phyloP scores from a whole-genome alignment of 2,329 filamentous ascomycete species.

The Colletotrichum lini region DNA sequence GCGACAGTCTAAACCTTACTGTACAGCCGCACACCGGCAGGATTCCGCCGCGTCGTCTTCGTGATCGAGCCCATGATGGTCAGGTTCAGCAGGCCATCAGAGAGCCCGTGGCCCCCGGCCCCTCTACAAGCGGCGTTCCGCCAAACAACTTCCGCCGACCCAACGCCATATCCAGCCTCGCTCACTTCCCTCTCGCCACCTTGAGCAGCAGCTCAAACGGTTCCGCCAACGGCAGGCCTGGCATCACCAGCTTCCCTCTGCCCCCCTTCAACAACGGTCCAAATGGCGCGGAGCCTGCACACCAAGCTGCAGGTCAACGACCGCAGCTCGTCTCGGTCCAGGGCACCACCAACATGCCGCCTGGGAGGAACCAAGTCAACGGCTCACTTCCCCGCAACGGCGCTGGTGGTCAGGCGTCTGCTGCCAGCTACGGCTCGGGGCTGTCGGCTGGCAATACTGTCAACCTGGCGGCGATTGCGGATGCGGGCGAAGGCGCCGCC shows the following conservation, averaged over 20 bases:
- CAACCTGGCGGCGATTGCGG: not conserved
- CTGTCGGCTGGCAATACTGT: not conserved
- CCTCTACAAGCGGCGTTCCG: not conserved
- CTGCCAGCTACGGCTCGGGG: not conserved
- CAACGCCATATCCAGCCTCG: too few species aligned
- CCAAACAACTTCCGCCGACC: not conserved
- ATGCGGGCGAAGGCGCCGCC: not conserved
- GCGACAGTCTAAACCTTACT: too few species aligned
- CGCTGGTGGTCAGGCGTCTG: not conserved
- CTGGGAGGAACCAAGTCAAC: not conserved
- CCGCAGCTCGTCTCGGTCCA: not conserved
- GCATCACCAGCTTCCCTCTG: not conserved
- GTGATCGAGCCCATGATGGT: not conserved
- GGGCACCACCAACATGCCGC: not conserved
- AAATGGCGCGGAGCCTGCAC: not conserved
- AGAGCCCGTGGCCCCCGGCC: not conserved
- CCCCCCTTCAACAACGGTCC: not conserved
- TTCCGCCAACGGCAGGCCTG: not conserved
- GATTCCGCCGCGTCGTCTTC: not conserved
- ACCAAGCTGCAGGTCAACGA: not conserved
- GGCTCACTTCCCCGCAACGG: not conserved
- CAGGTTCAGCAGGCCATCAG: not conserved
- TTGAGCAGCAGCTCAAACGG: too few species aligned
- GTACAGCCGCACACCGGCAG: not conserved
- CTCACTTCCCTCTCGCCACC: not conserved